Evolutionary conservation across 768 basidiomycete species (phyloP).

Genomic region (Suillus brevipes): DNA sequence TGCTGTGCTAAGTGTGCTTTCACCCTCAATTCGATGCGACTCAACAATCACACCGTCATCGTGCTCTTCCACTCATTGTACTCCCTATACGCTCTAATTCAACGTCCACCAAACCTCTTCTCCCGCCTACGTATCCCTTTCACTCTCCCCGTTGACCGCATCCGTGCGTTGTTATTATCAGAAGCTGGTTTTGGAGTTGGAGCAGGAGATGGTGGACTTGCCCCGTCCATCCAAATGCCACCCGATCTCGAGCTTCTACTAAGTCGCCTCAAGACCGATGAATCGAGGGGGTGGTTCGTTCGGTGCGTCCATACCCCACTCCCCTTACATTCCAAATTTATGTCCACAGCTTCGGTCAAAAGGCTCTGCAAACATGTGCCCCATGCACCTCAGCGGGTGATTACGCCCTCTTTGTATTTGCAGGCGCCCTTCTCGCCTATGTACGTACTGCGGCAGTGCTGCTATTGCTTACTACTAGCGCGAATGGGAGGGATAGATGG

Average conservation of each 20-base stretch:
- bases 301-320: slow-evolving; percentile 41
- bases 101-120: slow-evolving; percentile 65
- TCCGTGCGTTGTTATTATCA: slow-evolving; percentile 47
- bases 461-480: slow-evolving; percentile 41
- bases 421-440: slow-evolving; percentile 57
- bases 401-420: slow-evolving; percentile 58
- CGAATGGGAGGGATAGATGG: slow-evolving; percentile 43
- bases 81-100: slow-evolving; percentile 45
- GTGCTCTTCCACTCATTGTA: slow-evolving; percentile 54
- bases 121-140: slow-evolving; percentile 52
- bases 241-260: slow-evolving; percentile 52
- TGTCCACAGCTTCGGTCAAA: slow-evolving; percentile 62
- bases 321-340: neutral
- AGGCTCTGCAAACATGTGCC: slow-evolving; percentile 59
- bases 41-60: slow-evolving; percentile 15
- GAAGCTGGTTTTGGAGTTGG: slow-evolving; percentile 39
- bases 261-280: slow-evolving; percentile 54
- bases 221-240: slow-evolving; percentile 36
- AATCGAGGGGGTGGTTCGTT: slow-evolving; percentile 57
- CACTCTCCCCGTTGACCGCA: slow-evolving; percentile 51
- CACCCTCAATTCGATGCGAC: too few relatives aligned
- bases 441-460: slow-evolving; percentile 55
- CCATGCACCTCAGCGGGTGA: slow-evolving; percentile 64
- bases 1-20: too few relatives aligned
- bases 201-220: slow-evolving; percentile 10